Conservation (phyloP, 495 filamentous ascomycete species). For the Neurospora pannonica region DNA sequence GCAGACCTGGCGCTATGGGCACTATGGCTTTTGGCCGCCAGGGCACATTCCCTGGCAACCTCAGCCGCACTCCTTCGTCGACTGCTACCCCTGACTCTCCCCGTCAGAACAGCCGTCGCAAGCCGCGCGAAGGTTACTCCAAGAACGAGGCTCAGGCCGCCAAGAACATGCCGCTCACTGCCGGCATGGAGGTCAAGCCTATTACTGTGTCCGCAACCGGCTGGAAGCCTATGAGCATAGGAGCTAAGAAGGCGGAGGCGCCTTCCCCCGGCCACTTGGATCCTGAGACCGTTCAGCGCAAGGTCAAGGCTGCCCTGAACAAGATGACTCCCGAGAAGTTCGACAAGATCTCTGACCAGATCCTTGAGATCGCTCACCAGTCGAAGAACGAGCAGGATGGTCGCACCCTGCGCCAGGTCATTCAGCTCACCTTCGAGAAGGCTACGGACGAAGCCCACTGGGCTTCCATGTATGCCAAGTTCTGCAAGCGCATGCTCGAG, state of each 20-base stretch:
- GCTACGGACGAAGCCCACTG: constrained; percentile 97
- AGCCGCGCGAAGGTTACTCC: constrained; percentile 40
- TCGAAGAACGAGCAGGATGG: constrained; percentile 94
- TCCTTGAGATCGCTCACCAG: constrained; percentile 83
- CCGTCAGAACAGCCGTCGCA: constrained; percentile 47
- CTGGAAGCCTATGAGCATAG: constrained; percentile 83
- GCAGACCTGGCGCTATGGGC: constrained; percentile 43
- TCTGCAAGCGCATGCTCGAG: constrained; percentile 94
- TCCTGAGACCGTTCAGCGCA: constrained; percentile 91
- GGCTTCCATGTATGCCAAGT: constrained; percentile 98
- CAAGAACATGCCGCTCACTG: constrained; percentile 83
- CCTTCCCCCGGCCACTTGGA: constrained; percentile 52
- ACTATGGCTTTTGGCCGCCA: constrained; percentile 39
- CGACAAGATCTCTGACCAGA: constrained; percentile 87
- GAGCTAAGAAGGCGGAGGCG: constrained; percentile 23
- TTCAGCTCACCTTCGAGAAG: constrained; percentile 98
- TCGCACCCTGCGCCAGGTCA: constrained; percentile 90
- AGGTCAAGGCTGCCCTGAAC: constrained; percentile 96
- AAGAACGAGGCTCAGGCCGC: constrained; percentile 57
- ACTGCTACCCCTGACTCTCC: constrained; percentile 40
- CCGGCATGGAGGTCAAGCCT: constrained; percentile 68
- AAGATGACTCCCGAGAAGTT: constrained; percentile 99
- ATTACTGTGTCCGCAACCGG: constrained; percentile 60
- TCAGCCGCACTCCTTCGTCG: constrained; percentile 41
- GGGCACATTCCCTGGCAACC: constrained; percentile 48